Conservation (phyloP, 495 filamentous ascomycete species). For the Opeltia flavorubescens region DNA sequence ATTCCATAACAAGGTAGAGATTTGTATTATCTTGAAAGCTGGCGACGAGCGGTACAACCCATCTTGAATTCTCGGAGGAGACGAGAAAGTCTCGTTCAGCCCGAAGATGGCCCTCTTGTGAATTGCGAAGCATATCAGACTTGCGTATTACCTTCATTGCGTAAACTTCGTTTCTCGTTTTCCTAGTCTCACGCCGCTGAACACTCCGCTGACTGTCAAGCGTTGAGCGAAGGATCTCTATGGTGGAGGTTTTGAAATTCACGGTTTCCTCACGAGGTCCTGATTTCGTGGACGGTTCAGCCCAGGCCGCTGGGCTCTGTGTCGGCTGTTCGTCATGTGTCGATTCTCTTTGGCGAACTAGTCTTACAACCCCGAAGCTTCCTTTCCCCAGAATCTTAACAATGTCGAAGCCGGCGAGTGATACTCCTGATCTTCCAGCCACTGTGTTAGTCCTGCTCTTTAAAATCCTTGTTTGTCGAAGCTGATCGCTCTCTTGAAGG, state of each 20-base stretch:
- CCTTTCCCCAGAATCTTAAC: slow-evolving; percentile 85
- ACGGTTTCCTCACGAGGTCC: slow-evolving; percentile 2
- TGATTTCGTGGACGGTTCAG: slow-evolving; percentile 1
- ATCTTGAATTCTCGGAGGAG: slow-evolving; percentile 63
- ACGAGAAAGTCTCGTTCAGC: slow-evolving; percentile 89
- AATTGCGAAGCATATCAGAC: slow-evolving; percentile 72
- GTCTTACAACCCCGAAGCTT: slow-evolving; percentile 80
- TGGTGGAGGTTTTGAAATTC: slow-evolving; percentile 8
- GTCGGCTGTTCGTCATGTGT: slow-evolving; percentile 1
- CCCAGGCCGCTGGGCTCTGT: not conserved
- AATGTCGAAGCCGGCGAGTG: slow-evolving; percentile 56
- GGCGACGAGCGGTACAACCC: slow-evolving; percentile 77
- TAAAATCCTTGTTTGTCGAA: slow-evolving; percentile 57
- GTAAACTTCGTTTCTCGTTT: slow-evolving; percentile 46
- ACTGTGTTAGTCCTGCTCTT: slow-evolving; percentile 42
- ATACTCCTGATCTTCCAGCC: slow-evolving; percentile 20
- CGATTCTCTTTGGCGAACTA: slow-evolving; percentile 53
- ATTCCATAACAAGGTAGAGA: slow-evolving; percentile 92
- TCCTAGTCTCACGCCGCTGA: slow-evolving; percentile 13
- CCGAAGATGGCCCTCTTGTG: slow-evolving; percentile 82
- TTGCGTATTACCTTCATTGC: slow-evolving; percentile 97
- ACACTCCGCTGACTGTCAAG: slow-evolving; percentile 14
- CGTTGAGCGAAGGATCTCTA: slow-evolving; percentile 17
- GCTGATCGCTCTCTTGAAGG: slow-evolving; percentile 54
- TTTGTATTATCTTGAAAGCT: slow-evolving; percentile 78